Evolutionary conservation across 2,329 filamentous ascomycete species (phyloP), one percentile per base, ranked within the genome.

Genomic region (Aspergillus sp.): DNA sequence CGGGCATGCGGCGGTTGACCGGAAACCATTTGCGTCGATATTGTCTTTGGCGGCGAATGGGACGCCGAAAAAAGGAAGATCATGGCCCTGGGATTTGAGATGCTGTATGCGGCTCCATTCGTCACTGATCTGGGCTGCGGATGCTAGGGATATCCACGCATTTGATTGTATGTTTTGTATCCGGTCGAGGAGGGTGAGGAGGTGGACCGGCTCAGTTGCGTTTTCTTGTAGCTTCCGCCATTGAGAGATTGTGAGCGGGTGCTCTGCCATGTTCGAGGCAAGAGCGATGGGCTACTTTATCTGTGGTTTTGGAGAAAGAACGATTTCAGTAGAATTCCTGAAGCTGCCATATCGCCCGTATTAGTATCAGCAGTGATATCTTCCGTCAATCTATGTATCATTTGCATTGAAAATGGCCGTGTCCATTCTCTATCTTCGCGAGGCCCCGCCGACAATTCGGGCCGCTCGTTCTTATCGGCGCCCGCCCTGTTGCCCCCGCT

Each of bases 41-140:
- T 55, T 56, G n/a, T 60, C 58, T 38, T 60, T 60, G 8, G 49
- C 52, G 22, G 52, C 46, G 25, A 60, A 48, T 23, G 13, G 13
- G 46, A 48, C 13, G 46, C 46, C 46, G 22, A 23, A 15, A 11
- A 23, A 7, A 23, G 46, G 31, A 47, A 31, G 52, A 13, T 31
- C 23, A 13, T 30, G 23, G 13, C 52, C 52, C 13, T 54, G 28
- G 15, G 15, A 9, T 3, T 25, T 22, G 6, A 54, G 52, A 17
- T 11, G 22, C 5, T 22, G 22, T 25, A 54, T 54, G 13, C 43
- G 52, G 13, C 28, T 15, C 52, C 52, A 54, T 43, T 54, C 38
- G 15, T 17, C 41, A 4, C 8, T 30, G 13, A 54, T 46, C 25
- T 54, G 52, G 23, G 38, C 23, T 22, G 52, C 38, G 5, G 52